Evolutionary conservation across 257 asterid genomes (phyloP).

Genomic region (Solanum okadae): DNA sequence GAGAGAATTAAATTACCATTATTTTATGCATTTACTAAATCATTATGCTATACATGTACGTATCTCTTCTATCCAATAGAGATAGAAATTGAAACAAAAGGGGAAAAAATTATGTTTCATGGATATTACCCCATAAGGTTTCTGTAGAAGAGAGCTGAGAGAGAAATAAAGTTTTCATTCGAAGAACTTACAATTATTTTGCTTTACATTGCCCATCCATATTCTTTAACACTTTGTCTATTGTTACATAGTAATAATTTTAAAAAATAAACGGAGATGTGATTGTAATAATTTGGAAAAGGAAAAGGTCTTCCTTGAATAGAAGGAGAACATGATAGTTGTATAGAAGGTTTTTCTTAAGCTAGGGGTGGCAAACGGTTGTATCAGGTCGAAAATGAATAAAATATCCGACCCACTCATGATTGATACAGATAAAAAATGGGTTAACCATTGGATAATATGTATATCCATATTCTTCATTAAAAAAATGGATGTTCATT

Average conservation of each 20-base stretch:
- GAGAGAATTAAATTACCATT: background rate
- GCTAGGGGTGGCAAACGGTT: background rate
- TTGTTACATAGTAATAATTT: background rate
- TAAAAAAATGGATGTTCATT: background rate
- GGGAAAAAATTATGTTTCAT: background rate
- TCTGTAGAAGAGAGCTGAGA: background rate
- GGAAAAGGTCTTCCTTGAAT: background rate
- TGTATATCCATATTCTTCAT: background rate
- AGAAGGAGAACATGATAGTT: background rate
- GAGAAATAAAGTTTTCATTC: background rate
- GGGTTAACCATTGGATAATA: background rate
- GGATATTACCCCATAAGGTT: background rate
- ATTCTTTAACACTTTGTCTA: background rate
- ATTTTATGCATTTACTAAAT: background rate
- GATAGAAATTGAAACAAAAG: background rate
- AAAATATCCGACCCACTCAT: background rate
- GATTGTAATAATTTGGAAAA: background rate
- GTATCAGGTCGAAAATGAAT: background rate
- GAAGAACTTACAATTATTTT: background rate
- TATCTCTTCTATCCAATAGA: background rate
- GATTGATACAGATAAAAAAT: background rate
- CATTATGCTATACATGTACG: background rate
- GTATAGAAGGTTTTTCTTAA: background rate
- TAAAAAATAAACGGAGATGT: background rate
- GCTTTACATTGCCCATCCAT: background rate